Evolutionary conservation across 805 yeast genomes (phyloP).

Genomic region (Teunomyces tritomae): DNA sequence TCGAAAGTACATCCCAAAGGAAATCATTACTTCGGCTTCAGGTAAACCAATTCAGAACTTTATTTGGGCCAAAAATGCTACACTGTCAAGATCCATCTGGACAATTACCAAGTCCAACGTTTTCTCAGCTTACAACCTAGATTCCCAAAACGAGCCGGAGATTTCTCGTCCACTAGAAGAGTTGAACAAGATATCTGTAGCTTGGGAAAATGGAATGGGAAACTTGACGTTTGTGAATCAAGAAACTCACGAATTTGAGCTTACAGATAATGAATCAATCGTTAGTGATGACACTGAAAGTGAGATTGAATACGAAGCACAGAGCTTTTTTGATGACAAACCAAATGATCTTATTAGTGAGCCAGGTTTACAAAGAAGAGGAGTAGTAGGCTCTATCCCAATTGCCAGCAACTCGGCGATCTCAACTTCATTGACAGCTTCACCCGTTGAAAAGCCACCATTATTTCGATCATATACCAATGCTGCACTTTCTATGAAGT

Average conservation of each 20-base stretch:
- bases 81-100: conserved; percentile 30
- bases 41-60: conserved; percentile 40
- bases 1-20: conserved; percentile 73
- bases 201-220: conserved; percentile 56
- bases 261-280: conserved; percentile 10
- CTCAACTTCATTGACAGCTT: conserved; percentile 11
- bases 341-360: conserved; percentile 6
- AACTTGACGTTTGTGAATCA: conserved; percentile 54
- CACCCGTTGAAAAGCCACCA: conserved; percentile 20
- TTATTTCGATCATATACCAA: conserved; percentile 19
- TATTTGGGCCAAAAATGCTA: conserved; percentile 35
- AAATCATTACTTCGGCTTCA: conserved; percentile 54
- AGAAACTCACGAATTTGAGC: conserved; percentile 41
- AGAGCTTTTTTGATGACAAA: conserved; percentile 1
- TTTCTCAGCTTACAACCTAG: conserved; percentile 35
- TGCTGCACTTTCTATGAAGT: conserved; percentile 5
- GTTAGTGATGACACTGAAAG: conserved; percentile 9
- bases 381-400: conserved; percentile 14
- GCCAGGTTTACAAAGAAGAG: not conserved
- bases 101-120: conserved; percentile 40
- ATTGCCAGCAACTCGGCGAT: conserved; percentile 11
- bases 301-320: conserved; percentile 6
- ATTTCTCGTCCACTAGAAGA: conserved; percentile 44
- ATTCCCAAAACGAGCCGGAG: conserved; percentile 17
- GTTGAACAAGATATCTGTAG: conserved; percentile 47